A percentile compares a stretch with the other conserved stretches of the same genome.
These are phyloP conservation scores for Filobasidium floriforme DNA, from an alignment of 768 basidiomycete species.

Conservation along the genomic window DNA sequence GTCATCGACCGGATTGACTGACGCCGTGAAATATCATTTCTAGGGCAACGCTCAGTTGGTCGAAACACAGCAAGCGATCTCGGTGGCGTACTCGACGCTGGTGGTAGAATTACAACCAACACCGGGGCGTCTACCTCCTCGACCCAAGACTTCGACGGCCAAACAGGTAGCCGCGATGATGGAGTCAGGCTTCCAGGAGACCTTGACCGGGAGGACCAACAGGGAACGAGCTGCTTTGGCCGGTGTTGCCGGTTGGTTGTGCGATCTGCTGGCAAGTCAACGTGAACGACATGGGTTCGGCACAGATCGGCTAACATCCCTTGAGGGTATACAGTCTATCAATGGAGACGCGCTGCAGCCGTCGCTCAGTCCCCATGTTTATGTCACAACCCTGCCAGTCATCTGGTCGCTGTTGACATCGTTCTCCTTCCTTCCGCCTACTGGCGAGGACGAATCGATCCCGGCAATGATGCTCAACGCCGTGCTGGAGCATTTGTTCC, in stretches of 20 bases:
- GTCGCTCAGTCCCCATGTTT: slow-evolving; percentile 33
- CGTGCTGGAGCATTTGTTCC: slow-evolving; percentile 60
- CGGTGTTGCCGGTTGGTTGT: slow-evolving; percentile 43
- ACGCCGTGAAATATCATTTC: not conserved
- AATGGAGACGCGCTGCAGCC: slow-evolving; percentile 32
- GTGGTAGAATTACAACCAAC: slow-evolving; percentile 37
- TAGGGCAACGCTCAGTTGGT: slow-evolving; percentile 12
- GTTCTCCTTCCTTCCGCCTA: slow-evolving; percentile 24
- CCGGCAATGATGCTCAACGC: slow-evolving; percentile 51
- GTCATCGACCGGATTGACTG: not conserved
- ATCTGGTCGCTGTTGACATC: slow-evolving; percentile 46
- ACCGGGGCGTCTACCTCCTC: slow-evolving; percentile 20
- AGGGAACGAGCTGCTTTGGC: slow-evolving; percentile 31
- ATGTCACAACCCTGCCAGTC: slow-evolving; percentile 36
- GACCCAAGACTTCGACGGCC: slow-evolving; percentile 15
- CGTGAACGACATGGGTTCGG: not conserved
- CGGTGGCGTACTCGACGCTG: slow-evolving; percentile 36
- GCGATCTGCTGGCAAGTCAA: slow-evolving; percentile 34
- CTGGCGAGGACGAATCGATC: slow-evolving; percentile 25
- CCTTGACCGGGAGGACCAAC: slow-evolving; percentile 15
- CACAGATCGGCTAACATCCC: not conserved
- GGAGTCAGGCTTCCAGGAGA: slow-evolving; percentile 30
- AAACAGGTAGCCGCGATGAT: slow-evolving; percentile 26
- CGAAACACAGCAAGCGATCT: slow-evolving; percentile 26
- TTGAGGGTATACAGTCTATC: slow-evolving; percentile 23